Evolutionary conservation across 257 asterid genomes (phyloP).

Genomic region (Solanum pennellii): DNA sequence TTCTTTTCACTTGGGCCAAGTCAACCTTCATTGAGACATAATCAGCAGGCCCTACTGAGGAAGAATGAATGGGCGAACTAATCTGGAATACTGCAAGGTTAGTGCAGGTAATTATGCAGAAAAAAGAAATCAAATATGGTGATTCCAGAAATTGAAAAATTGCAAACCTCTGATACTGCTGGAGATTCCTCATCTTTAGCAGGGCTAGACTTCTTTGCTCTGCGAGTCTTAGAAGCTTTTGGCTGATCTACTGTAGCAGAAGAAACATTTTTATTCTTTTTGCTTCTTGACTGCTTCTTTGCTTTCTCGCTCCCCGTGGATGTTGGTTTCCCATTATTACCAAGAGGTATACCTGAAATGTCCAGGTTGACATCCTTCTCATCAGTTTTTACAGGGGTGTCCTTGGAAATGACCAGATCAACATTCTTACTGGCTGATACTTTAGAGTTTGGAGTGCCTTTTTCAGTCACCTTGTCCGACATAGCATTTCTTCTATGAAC

Average conservation of each 20-base stretch:
- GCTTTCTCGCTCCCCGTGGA: slow-evolving; percentile 23
- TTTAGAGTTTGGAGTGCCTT: slow-evolving; percentile 12
- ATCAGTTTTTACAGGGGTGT: slow-evolving; percentile 8
- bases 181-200: slow-evolving; percentile 22
- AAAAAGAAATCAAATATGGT: background rate
- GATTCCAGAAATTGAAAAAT: slow-evolving; percentile 5
- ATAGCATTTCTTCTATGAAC: slow-evolving; percentile 26
- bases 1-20: slow-evolving; percentile 19
- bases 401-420: slow-evolving; percentile 16
- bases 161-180: slow-evolving; percentile 34
- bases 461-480: slow-evolving; percentile 16
- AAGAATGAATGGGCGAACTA: slow-evolving; percentile 10
- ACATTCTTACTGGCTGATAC: slow-evolving; percentile 16
- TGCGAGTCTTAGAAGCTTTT: slow-evolving; percentile 16
- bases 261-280: slow-evolving; percentile 22
- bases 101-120: slow-evolving; percentile 11
- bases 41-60: slow-evolving; percentile 22
- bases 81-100: slow-evolving; percentile 29
- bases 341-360: slow-evolving; percentile 1
- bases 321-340: slow-evolving; percentile 6
- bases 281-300: slow-evolving; percentile 39
- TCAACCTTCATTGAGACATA: slow-evolving; percentile 15
- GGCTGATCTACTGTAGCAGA: slow-evolving; percentile 21
- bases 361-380: slow-evolving; percentile 10
- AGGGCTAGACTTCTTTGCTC: slow-evolving; percentile 20